These are phyloP conservation scores for Pythium monospermum DNA, from an alignment of 352 stramenopile species.

Conservation along the genomic window DNA sequence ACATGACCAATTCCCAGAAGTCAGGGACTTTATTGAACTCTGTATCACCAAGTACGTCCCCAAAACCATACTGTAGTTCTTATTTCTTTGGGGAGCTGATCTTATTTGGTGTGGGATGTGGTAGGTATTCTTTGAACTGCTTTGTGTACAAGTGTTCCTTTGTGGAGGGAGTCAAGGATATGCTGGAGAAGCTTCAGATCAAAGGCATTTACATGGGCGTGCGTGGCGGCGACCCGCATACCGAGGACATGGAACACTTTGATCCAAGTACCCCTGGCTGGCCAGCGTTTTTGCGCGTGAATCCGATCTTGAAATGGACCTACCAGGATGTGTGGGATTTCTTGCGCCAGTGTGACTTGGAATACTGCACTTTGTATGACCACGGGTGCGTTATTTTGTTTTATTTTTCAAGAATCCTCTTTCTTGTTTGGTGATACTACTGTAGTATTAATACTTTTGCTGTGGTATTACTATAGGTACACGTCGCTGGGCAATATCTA, in stretches of 20 bases:
- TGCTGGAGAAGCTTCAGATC: slow-evolving; percentile 80
- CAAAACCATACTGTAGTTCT: background rate
- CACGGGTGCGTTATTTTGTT: no score
- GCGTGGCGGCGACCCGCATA: slow-evolving; percentile 91
- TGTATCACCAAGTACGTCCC: slow-evolving; percentile 42
- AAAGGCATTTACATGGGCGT: slow-evolving; percentile 91
- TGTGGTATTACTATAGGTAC: no score
- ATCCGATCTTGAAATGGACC: slow-evolving; percentile 96
- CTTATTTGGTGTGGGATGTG: background rate
- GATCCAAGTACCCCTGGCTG: slow-evolving; percentile 82
- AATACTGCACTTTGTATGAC: slow-evolving; percentile 90
- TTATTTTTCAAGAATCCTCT: no score
- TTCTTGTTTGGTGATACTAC: no score
- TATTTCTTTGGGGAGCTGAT: background rate
- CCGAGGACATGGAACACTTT: slow-evolving; percentile 81
- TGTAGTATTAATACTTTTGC: no score
- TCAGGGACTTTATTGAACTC: slow-evolving; percentile 85
- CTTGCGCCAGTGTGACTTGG: slow-evolving; percentile 77
- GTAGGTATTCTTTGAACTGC: slow-evolving; percentile 48
- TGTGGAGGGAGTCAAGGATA: slow-evolving; percentile 89
- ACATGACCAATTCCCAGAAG: slow-evolving; percentile 91
- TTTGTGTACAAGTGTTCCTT: slow-evolving; percentile 89
- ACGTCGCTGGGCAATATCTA: slow-evolving; percentile 94
- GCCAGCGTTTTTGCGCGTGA: slow-evolving; percentile 97
- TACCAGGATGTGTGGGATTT: slow-evolving; percentile 95